These are phyloP conservation scores for Oemleria cerasiformis DNA, from an alignment of 306 rosid genomes.

Conservation along the genomic window DNA sequence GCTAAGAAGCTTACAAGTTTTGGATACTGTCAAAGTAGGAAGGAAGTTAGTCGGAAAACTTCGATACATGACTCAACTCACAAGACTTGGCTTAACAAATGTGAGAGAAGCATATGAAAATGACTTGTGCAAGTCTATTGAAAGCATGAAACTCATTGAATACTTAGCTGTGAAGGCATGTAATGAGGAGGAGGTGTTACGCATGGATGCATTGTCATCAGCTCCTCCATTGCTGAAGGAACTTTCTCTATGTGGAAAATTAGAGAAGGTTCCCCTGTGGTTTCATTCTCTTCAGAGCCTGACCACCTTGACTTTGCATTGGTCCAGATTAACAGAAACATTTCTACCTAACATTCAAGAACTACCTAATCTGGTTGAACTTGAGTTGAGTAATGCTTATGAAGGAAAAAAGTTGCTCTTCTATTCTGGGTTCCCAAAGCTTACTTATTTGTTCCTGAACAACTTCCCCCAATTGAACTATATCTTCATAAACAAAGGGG, in stretches of 20 bases:
- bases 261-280: constrained; percentile 17
- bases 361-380: constrained; percentile 3
- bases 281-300: constrained; percentile 11
- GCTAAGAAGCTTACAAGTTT: neutral
- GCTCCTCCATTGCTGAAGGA: neutral
- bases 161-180: neutral
- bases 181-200: constrained; percentile 6
- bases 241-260: constrained; percentile 11
- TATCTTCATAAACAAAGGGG: constrained; percentile 6
- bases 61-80: constrained; percentile 9
- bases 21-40: neutral
- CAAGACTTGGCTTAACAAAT: constrained; percentile 1
- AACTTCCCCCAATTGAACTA: neutral
- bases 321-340: constrained; percentile 12
- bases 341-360: neutral
- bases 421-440: constrained; percentile 11
- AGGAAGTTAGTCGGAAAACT: neutral
- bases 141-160: constrained; percentile 3
- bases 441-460: neutral
- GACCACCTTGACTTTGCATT: neutral
- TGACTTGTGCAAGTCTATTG: constrained; percentile 1
- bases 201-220: constrained; percentile 2
- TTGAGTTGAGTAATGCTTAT: constrained; percentile 5
- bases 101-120: constrained; percentile 5
- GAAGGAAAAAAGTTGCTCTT: neutral